Evolutionary conservation across 139 green algal genomes (phyloP), one percentile per base, ranked within the genome.

Genomic region (Nannochloris sp.): DNA sequence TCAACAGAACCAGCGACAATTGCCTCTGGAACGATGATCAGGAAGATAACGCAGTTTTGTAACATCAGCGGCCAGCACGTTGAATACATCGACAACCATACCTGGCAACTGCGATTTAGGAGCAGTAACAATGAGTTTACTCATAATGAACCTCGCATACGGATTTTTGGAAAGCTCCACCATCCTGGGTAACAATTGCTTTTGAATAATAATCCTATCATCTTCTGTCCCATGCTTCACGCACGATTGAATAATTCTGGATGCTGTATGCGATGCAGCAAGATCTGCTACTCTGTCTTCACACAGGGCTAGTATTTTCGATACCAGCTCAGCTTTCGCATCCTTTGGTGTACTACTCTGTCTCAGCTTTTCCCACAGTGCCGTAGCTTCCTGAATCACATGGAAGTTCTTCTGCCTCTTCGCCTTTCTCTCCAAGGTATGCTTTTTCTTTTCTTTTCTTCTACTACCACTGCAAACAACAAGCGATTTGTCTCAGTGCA

Each of bases 111-210:
- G 71, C 8, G 83, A 68, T 70, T 87, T 88, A 44, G 69, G 71
- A 21, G 83, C 80, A 23, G 66, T 51, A 23, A 21, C 44, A 46
- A 95, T 75, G 10, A 96, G 78, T 73, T 90, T 91, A 67, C 70
- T 73, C 40, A 94, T 81, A 54, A 95, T 58, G 69, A 92, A 87
- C 67, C 88, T 77, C 14, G 81, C 88, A 60, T 96, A 93, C 51
- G 85, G 85, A 67, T 62, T 83, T 69, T 89, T 88, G 43, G 81
- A 67, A 50, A 96, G 72, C n/a, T 81, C 72, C 29, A 92, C 43
- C 8, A 91, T 63, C 51, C 80, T 69, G 3, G 73, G 71, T 29
- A 74, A 40, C 7, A 95, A 51, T 74, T 95, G 82, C 16, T 62
- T 67, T 66, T 88, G 65, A n/a, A 95, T 76, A 12, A 15, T 44